A percentile compares a stretch with the other conserved stretches of the same genome.
phyloP scores from a whole-genome alignment of 495 filamentous ascomycete genomes.

The Jackrogersella multiformis region DNA sequence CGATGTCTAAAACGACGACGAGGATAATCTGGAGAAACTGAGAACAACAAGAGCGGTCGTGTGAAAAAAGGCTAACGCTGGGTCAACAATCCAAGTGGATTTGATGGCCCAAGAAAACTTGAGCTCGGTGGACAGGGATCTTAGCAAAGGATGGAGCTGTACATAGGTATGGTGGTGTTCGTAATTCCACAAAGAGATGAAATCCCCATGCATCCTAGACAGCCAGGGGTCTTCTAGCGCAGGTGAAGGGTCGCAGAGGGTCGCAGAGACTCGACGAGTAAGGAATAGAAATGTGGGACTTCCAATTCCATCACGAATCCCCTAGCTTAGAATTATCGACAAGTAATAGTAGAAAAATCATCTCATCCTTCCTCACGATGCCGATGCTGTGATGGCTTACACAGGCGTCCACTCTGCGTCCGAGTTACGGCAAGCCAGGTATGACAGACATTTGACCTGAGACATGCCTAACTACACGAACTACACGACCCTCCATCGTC shows the following conservation, averaged over 20 bases:
- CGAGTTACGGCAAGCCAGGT: constrained; percentile 24
- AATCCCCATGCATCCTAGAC: constrained; percentile 28
- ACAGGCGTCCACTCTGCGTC: constrained; percentile 20
- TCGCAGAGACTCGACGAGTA: constrained; percentile 31
- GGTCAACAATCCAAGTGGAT: constrained; percentile 35
- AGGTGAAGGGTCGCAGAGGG: constrained; percentile 36
- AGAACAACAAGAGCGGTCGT: constrained; percentile 24
- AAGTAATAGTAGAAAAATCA: constrained; percentile 11
- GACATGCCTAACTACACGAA: constrained; percentile 24
- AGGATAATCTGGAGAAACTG: constrained; percentile 14
- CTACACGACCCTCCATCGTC: neutral
- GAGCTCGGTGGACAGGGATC: constrained; percentile 31
- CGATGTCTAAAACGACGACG: neutral
- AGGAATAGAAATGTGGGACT: constrained; percentile 36
- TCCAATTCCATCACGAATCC: constrained; percentile 24
- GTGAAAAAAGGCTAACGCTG: constrained; percentile 27
- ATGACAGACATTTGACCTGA: constrained; percentile 37
- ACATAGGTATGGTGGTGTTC: constrained; percentile 34
- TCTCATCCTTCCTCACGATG: constrained; percentile 21
- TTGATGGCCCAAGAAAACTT: constrained; percentile 33
- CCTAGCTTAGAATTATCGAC: constrained; percentile 22
- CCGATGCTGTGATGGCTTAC: constrained; percentile 25
- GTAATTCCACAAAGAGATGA: constrained; percentile 42
- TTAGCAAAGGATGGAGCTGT: constrained; percentile 35
- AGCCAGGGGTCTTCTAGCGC: constrained; percentile 24